Conservation (phyloP, 2,329 filamentous ascomycete genomes). For the Alternaria triticina region DNA sequence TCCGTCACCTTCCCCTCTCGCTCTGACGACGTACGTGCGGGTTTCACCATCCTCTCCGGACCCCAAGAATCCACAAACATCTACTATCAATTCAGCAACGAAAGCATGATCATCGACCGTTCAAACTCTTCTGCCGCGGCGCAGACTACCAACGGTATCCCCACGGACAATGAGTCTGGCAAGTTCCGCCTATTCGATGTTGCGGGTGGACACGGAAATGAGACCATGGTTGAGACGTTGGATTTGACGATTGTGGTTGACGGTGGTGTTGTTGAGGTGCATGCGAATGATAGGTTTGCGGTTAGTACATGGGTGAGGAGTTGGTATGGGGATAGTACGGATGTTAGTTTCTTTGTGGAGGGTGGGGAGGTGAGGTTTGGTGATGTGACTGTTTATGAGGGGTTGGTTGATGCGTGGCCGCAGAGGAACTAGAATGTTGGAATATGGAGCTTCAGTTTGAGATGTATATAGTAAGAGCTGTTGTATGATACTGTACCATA, state of each 20-base stretch:
- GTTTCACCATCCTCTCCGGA: constrained; percentile 52
- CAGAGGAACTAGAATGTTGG: neutral
- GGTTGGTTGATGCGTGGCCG: constrained; percentile 21
- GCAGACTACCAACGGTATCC: constrained; percentile 48
- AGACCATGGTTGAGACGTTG: constrained; percentile 46
- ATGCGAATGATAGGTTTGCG: constrained; percentile 53
- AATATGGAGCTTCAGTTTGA: neutral
- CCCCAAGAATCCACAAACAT: constrained; percentile 51
- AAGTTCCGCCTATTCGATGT: constrained; percentile 52
- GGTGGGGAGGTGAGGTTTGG: constrained; percentile 24
- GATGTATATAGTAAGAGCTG: neutral
- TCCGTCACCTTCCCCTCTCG: constrained; percentile 50
- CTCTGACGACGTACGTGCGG: constrained; percentile 46
- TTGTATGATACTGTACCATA: too few species aligned
- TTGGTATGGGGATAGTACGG: constrained; percentile 34
- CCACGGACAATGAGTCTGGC: constrained; percentile 48
- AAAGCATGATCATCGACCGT: constrained; percentile 52
- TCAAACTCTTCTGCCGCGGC: constrained; percentile 52
- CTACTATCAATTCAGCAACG: constrained; percentile 56
- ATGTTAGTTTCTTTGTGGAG: constrained; percentile 25
- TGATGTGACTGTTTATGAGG: constrained; percentile 34
- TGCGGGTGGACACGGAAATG: constrained; percentile 19
- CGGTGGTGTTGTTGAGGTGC: constrained; percentile 45
- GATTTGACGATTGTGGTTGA: constrained; percentile 53
- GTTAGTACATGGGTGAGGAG: constrained; percentile 53